Percentiles rank a stretch among this genome's conserved stretches.
These are phyloP conservation scores for Globisporangium irregulare DNA, from an alignment of 352 stramenopile species.

Conservation along the genomic window DNA sequence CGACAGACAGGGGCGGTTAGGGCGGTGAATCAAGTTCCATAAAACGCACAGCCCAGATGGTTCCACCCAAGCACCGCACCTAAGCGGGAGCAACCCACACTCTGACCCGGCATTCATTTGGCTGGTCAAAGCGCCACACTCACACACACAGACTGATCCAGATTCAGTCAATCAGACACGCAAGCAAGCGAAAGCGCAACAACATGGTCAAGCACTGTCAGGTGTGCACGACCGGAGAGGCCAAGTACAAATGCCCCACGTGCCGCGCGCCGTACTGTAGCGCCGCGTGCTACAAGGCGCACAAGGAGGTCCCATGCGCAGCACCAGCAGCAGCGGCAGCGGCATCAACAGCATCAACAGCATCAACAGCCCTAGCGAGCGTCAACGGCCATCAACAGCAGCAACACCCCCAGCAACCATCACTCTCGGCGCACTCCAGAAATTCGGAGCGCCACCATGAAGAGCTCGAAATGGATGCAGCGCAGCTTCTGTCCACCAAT, in stretches of 20 bases:
- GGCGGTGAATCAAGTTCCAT: background rate
- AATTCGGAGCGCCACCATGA: constrained; percentile 17
- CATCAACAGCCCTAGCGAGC: constrained; percentile 2
- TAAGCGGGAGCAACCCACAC: background rate
- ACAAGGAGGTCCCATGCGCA: constrained; percentile 70
- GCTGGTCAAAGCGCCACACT: constrained; percentile 14
- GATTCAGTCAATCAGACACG: background rate
- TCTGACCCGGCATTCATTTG: background rate
- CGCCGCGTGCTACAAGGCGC: constrained; percentile 70
- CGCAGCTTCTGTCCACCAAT: constrained; percentile 44
- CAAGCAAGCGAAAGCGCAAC: constrained; percentile 7
- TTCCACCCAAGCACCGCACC: constrained; percentile 8
- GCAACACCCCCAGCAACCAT: constrained; percentile 4
- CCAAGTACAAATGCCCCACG: constrained; percentile 85
- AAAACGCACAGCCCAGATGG: background rate
- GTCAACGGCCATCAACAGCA: constrained; percentile 1
- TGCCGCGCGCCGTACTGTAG: constrained; percentile 77
- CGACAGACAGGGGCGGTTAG: background rate
- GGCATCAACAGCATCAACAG: background rate
- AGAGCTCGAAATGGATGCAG: constrained; percentile 27
- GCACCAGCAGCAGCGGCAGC: constrained; percentile 1
- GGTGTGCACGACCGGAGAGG: constrained; percentile 44
- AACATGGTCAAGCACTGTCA: constrained; percentile 48
- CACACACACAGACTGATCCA: constrained; percentile 8
- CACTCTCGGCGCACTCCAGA: constrained; percentile 7